These are phyloP conservation scores for Ogataea saltuana DNA, from an alignment of 805 yeast genomes.

Conservation along the genomic window DNA sequence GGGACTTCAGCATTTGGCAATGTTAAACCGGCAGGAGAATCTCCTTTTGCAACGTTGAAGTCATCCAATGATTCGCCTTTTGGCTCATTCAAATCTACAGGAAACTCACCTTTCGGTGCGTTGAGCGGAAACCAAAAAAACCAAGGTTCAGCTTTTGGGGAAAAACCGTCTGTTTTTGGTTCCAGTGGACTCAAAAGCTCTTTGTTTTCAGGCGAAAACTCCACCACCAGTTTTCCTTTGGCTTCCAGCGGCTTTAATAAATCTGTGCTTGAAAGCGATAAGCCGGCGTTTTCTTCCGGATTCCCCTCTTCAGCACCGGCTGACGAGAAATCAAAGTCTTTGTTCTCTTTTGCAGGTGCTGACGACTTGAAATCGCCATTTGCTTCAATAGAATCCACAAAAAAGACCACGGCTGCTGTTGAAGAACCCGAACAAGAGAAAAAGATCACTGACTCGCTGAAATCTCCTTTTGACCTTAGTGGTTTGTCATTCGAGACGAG, in stretches of 20 bases:
- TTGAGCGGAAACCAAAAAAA: background rate
- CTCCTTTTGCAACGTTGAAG: slow-evolving; percentile 1
- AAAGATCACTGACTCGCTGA: background rate
- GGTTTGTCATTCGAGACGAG: slow-evolving; percentile 2
- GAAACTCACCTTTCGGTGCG: background rate
- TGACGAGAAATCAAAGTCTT: background rate
- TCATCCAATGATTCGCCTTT: background rate
- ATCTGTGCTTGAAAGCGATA: no score
- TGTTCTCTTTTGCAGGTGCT: background rate
- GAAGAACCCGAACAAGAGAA: background rate
- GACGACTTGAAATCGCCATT: background rate
- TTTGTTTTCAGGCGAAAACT: background rate
- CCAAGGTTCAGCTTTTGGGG: background rate
- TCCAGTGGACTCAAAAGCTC: background rate
- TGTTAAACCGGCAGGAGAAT: background rate
- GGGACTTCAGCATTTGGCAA: slow-evolving; percentile 2
- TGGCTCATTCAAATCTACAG: background rate
- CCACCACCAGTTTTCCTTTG: no score
- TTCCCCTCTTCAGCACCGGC: background rate
- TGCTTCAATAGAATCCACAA: background rate
- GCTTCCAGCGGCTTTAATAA: no score
- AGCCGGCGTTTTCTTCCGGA: background rate
- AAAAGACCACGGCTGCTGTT: background rate
- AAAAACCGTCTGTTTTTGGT: background rate
- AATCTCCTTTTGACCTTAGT: background rate